Evolutionary conservation across 148 eudicot species (phyloP).

Genomic region (Vaccinium corymbosum): DNA sequence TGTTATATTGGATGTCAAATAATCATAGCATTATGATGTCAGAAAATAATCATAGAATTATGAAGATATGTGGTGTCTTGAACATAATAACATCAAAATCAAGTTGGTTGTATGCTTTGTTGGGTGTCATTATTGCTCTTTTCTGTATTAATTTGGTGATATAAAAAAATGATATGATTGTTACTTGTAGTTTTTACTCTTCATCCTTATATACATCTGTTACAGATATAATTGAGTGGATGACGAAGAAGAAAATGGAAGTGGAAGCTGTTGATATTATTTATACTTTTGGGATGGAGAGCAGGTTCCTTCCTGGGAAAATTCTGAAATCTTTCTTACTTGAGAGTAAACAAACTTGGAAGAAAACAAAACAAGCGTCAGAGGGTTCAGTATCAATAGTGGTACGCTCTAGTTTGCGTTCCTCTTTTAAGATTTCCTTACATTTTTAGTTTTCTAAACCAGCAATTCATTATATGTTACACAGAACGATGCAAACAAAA

Average conservation of each 20-base stretch:
- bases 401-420: conserved; percentile 26
- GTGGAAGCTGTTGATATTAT: conserved; percentile 45
- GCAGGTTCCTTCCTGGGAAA: conserved; percentile 31
- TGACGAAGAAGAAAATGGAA: conserved; percentile 38
- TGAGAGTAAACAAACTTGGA: conserved; percentile 27
- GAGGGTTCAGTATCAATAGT: conserved; percentile 21
- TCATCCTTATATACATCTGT: neutral
- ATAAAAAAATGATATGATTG: neutral
- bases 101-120: neutral
- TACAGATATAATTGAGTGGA: conserved; percentile 44
- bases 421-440: neutral
- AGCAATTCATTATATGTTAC: neutral
- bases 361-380: conserved; percentile 21
- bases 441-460: neutral
- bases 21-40: neutral
- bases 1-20: neutral
- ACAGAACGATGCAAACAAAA: conserved; percentile 38
- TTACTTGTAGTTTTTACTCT: conserved; percentile 12
- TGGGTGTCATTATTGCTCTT: neutral
- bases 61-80: neutral
- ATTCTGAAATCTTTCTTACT: conserved; percentile 33
- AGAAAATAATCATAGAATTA: neutral
- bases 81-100: neutral
- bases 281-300: conserved; percentile 44
- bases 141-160: neutral